Conservation (phyloP, 75 land plant species). For the Selaginella tamariscina region DNA sequence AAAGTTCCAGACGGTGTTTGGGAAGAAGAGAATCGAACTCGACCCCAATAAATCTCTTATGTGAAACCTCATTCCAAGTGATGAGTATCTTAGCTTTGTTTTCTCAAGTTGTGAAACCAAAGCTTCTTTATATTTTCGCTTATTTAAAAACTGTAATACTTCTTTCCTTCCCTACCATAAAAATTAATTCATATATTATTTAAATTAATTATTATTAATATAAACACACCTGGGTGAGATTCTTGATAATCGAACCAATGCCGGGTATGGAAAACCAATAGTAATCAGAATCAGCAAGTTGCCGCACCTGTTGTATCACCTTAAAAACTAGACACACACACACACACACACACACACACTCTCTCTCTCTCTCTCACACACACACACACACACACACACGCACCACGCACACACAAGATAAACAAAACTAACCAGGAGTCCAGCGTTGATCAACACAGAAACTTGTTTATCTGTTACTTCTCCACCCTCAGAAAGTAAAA, state of each 20-base stretch:
- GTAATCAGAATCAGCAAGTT: conserved; percentile 56
- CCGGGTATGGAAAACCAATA: conserved; percentile 94
- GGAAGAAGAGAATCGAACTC: conserved; percentile 44
- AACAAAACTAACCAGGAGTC: conserved; percentile 51
- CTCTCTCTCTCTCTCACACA: not conserved
- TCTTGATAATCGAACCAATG: conserved; percentile 62
- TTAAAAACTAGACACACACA: not conserved
- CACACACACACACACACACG: too few relatives aligned
- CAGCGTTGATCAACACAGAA: conserved; percentile 75
- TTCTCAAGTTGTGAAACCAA: conserved; percentile 63
- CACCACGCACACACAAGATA: too few relatives aligned
- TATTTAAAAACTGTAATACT: conserved; percentile 44
- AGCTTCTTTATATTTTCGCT: conserved; percentile 76
- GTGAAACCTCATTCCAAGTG: conserved; percentile 85
- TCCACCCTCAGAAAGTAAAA: conserved; percentile 61
- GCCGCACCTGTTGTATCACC: conserved; percentile 42
- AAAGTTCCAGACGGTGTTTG: conserved; percentile 58
- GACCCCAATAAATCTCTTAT: conserved; percentile 79
- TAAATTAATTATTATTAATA: not conserved
- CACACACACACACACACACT: not conserved
- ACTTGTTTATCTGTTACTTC: conserved; percentile 52
- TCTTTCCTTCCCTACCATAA: conserved; percentile 64
- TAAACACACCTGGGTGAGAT: conserved; percentile 48
- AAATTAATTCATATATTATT: not conserved
- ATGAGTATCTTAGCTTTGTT: conserved; percentile 50